Base-by-base conservation (phyloP, 2,329 filamentous ascomycete genomes). In the Rutstroemia sp. region DNA sequence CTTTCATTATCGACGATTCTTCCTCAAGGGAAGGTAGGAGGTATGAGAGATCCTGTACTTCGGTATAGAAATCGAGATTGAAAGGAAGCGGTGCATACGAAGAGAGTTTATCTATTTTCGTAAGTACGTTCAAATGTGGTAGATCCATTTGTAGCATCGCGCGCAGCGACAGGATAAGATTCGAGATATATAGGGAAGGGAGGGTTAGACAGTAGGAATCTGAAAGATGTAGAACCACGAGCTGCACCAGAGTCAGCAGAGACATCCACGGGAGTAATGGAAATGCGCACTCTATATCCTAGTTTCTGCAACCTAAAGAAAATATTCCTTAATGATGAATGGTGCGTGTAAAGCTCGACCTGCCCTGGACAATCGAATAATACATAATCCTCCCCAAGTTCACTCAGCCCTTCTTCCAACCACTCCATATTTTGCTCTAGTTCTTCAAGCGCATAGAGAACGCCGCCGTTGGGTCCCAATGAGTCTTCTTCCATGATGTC, bases 101-200 rank as follows among this genome's bases (percentile, higher is more conserved):
- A 38, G 85, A 77, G 54, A 99, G 78, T 69, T 96, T 96, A 73
- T 99, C 94, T 73, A 99, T 95, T 74, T 99, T 99, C 57, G 92
- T 96, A 25, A 99, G 81, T 60, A 99, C 89, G 68, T 99, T 99
- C 63, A 99, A 78, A 69, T 96, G 90, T 0, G 94, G 91, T 60
- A 97, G 87, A 68, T 97, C 94, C 81, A 99, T 92, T 73, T 97
- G 94, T 53, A 99, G 84, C 92, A 99, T 99, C 65, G 90, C 92
- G 63, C 94, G 87, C 61, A 99, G 83, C 55, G 91, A 92, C 23
- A 99, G 84, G 56, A 99, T 85, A 57, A 99, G 80, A 65, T 95
- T 94, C 63, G 92, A 95, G 58, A 99, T 87, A 73, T 96, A 99
- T 59, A 97, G 82, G 3, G 92, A 96, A 0, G 94, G 94, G 58